Evolutionary conservation across 1,139 yeast species (phyloP), one percentile per base, ranked within the genome.

Genomic region (Blastobotrys capitulatus): DNA sequence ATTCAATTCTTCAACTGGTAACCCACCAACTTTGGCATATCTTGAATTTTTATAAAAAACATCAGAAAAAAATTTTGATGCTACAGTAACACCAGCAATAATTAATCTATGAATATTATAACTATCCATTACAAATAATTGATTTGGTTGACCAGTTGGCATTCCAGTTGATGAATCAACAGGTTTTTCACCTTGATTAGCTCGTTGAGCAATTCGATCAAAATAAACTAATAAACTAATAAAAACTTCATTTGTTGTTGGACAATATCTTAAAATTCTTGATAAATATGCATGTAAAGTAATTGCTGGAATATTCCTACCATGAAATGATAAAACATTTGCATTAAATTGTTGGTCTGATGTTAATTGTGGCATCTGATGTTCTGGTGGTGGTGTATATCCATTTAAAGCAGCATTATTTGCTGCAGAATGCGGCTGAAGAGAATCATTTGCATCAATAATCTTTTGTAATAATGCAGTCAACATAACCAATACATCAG

Each of bases 11-110:
- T 89, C 96, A 51, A 90, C 76, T 8, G 97, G 96, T 51, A 92
- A 76, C 1, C 99, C 99, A 8, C 99, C 98, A 38, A 92, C 97
- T 67, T 92, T 88, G 22, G 98, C 97, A 66, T 94, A 92, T 56
- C 99, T 78, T 49, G 95, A 83, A 68, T 94, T 92, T 63, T 94
- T 92, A 75, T 94, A 92, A 65, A 92, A 94, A 47, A 92, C 89
- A 69, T 92, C 99, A 59, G 95, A 84, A 67, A 90, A 90, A 67
- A 92, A 94, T 70, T 92, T 92, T 40, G 96, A 86, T 22, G 96
- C 88, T 20, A 92, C 97, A 0, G 98, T 92, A 50, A 94, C 86
- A 9, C 97, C 98, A n/a, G 96, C 86, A 42, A 92, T 92, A 48
- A 92, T 87, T 53, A 92, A 76, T 54, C 99, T 76, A 69, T 92